Evolutionary conservation across 176 grass and related monocot genomes (phyloP), one percentile per base, ranked within the genome.

Genomic region (Cenchrus americanus): DNA sequence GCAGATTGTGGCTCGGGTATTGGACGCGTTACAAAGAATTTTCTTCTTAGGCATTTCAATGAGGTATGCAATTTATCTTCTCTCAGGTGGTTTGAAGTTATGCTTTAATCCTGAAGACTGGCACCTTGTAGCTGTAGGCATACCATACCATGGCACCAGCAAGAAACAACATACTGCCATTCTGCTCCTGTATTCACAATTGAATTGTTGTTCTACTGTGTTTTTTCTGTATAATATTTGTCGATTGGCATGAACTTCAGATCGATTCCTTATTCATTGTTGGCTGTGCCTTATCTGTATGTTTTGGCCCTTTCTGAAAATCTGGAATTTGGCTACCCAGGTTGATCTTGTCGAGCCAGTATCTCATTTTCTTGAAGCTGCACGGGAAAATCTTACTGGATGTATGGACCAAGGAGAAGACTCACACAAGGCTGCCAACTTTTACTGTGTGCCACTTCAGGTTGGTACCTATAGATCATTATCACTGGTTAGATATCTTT

Each of bases 311-410:
- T 73, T 80, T 68, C 13, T 80, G 19, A 40, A 68, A 80, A 0
- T 12, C 54, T 83, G 62, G n/a, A 69, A 27, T 48, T 71, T 18
- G 49, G 10, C 34, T 55, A 2, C 67, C 57, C 86, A 97, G 96
- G 96, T 99, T 86, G 96, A 99, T 88, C 91, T 99, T 86, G 93
- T 96, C 10, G 96, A 99, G 65, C 96, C 96, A 57, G 93, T 99
- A 44, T 92, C 93, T 10, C 96, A 99, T 91, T 99, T 99, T 82
- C 80, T 99, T 69, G 89, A 96, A 81, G 77, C 91, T 14, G 93
- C 96, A 62, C 86, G 86, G 30, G 89, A 94, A 86, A 96, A 94
- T 87, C 89, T 99, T 85, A 66, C 89, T 89, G 52, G 73, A 24
- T 60, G 46, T 73, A 84, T 88, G 86, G 77, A 94, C 34, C 47